A percentile compares a stretch with the other conserved stretches of the same genome.
Conservation (phyloP, 1,139 yeast species). For the Saccharomyces pastorianus region DNA sequence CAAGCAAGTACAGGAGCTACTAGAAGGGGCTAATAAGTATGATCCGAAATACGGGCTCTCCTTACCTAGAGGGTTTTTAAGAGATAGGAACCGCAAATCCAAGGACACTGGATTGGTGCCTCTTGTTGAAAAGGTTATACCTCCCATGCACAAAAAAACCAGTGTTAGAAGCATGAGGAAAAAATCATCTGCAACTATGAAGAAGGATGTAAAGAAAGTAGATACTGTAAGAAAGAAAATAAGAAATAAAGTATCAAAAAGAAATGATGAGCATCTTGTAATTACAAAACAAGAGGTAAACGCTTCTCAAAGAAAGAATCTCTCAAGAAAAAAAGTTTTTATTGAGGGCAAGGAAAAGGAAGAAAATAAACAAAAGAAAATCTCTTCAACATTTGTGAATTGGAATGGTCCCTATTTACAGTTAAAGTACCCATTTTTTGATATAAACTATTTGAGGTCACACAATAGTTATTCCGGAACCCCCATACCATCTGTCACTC, state of each 20-base stretch:
- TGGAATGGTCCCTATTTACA: slow-evolving; percentile 8
- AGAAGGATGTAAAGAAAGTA: background rate
- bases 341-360: background rate
- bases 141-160: background rate
- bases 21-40: slow-evolving; percentile 35
- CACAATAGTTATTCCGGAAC: slow-evolving; percentile 6
- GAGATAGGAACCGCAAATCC: slow-evolving; percentile 2
- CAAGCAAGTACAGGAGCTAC: slow-evolving; percentile 15
- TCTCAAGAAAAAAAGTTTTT: no score
- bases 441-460: slow-evolving; percentile 10
- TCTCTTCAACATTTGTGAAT: slow-evolving; percentile 8
- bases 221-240: background rate
- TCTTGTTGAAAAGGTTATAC: background rate
- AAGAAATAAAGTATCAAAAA: background rate
- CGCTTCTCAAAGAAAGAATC: background rate
- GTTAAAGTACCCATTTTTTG: slow-evolving; percentile 18
- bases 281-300: background rate
- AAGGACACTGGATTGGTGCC: background rate
- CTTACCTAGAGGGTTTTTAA: slow-evolving; percentile 20
- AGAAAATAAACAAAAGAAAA: slow-evolving; percentile 1
- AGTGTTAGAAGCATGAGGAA: background rate
- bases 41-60: slow-evolving; percentile 28
- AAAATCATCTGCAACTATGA: background rate
- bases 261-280: background rate
- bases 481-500: slow-evolving; percentile 12